Conservation (phyloP, 1,139 yeast species). For the Debaryomyces nepalensis region DNA sequence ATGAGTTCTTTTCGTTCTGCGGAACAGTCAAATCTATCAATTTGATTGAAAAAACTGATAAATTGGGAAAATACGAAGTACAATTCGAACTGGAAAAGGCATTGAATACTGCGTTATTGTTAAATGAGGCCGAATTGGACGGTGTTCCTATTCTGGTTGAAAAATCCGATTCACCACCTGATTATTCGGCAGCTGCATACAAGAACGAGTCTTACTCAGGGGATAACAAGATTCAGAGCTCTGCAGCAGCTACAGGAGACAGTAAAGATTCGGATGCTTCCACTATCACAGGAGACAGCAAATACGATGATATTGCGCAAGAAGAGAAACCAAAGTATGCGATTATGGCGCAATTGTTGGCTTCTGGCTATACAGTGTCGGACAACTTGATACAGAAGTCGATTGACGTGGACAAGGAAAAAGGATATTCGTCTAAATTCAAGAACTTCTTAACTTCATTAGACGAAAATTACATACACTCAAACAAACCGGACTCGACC, state of each 20-base stretch:
- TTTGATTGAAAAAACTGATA: conserved; percentile 32
- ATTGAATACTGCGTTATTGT: conserved; percentile 69
- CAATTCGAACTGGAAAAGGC: conserved; percentile 65
- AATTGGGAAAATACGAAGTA: conserved; percentile 49
- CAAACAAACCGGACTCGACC: conserved; percentile 46
- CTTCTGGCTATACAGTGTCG: conserved; percentile 70
- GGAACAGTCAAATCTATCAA: conserved; percentile 62
- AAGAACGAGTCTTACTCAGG: conserved; percentile 17
- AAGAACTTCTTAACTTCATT: conserved; percentile 56
- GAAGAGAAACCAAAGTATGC: conserved; percentile 81
- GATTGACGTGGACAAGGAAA: conserved; percentile 63
- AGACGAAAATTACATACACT: conserved; percentile 64
- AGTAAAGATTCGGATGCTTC: conserved; percentile 28
- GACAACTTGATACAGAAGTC: conserved; percentile 66
- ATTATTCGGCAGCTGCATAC: conserved; percentile 11
- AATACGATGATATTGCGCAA: conserved; percentile 62
- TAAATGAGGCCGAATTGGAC: conserved; percentile 76
- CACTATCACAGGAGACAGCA: conserved; percentile 34
- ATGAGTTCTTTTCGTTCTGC: conserved; percentile 76
- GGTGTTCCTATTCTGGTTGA: conserved; percentile 57
- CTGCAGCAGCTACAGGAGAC: conserved; percentile 22
- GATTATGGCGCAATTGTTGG: conserved; percentile 74
- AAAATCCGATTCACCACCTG: conserved; percentile 27
- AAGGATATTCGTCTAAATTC: conserved; percentile 64
- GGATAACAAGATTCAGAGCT: conserved; percentile 8